Percentiles rank a stretch among this genome's conserved stretches.
Conservation (phyloP, 164 flowering plant species). For the Vitis rotundifolia region DNA sequence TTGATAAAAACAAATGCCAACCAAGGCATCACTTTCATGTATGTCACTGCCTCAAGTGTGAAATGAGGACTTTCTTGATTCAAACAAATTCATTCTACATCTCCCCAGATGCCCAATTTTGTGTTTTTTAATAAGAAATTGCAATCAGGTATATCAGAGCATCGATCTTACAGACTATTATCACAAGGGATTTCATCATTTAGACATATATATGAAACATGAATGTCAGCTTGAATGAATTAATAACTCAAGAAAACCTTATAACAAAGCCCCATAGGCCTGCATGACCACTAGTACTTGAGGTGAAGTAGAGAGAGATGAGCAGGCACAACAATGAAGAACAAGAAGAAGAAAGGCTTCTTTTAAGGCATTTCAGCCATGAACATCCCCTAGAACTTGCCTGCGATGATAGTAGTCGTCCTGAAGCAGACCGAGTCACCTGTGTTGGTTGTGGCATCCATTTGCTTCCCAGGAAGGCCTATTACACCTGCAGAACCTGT, state of each 20-base stretch:
- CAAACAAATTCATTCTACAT: neutral
- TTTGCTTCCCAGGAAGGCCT: neutral
- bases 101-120: neutral
- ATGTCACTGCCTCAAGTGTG: neutral
- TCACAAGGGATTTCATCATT: no score
- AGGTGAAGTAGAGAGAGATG: neutral
- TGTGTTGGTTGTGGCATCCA: slow-evolving; percentile 1
- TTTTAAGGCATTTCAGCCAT: slow-evolving; percentile 6
- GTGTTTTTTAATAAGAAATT: neutral
- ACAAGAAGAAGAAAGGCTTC: neutral
- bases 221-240: no score
- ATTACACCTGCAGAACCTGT: neutral
- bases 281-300: no score
- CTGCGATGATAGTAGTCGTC: no score
- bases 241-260: no score
- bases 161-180: no score
- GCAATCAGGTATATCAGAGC: no score
- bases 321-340: neutral
- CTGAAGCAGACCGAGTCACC: neutral
- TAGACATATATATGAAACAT: no score
- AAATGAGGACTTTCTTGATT: neutral
- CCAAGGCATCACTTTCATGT: neutral
- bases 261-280: no score
- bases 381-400: neutral
- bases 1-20: neutral